Evolutionary conservation across 2,329 filamentous ascomycete genomes (phyloP), one percentile per base, ranked within the genome.

Genomic region (Xylaria sp.): DNA sequence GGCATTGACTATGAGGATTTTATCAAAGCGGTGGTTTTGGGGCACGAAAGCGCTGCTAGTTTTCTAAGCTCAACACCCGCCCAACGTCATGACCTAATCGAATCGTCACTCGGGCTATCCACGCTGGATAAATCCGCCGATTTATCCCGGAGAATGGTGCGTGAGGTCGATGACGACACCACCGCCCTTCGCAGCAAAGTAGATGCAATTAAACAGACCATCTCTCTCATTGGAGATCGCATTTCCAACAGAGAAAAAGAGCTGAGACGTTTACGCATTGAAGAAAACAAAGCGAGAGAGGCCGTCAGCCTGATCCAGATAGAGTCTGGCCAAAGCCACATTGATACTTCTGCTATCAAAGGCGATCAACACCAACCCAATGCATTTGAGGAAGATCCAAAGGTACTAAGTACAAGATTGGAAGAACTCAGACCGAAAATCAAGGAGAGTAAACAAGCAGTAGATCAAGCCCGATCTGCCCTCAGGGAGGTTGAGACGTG

Each of bases 1-100:
- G 76, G 77, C 5, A 72, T 74, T 20, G 72, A 77, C 65, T 79
- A 74, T 55, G 73, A 74, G 2, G 75, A 75, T 3, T 78, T 74
- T 59, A 69, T 75, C n/a, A 72, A 73, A 68, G 77, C 72, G 3
- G 71, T 77, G 1, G 66, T 78, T n/a, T 69, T 78, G 7, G 75
- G 75, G 17, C 74, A 77, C 45, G 75, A 77, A 53, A 77, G 75
- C 33, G 70, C 74, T 15, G 68, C 70, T 2, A 74, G 77, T 38
- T 79, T 79, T 60, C 67, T 79, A 45, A 77, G 69, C 62, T 72
- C 75, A 2, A 75, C 72, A 2, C 57, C 72, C 1, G 31, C 68
- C 3, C 69, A 77, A 66, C 72, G 74, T 53, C 72, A 75, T 11
- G 73, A 77, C n/a, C 58, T 77, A 27, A 76, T 77, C 27, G 73